Conservation (phyloP, 2,329 filamentous ascomycete genomes). For the Microcera coccophila region DNA sequence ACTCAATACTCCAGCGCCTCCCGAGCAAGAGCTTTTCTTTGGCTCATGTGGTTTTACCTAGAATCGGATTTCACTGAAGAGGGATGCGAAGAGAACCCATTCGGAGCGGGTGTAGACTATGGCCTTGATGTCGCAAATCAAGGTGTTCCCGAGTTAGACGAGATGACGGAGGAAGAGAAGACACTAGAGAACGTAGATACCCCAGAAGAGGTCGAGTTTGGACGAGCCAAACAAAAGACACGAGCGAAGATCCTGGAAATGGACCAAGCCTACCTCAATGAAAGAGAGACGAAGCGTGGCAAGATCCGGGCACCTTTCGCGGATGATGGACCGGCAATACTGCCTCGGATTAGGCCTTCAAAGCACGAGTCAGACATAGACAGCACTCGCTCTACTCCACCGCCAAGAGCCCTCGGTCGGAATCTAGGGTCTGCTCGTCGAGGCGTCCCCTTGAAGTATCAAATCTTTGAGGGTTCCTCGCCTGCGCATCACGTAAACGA, state of each 20-base stretch:
- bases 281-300: constrained; percentile 57
- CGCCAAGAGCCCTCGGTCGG: constrained; percentile 32
- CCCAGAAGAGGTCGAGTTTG: constrained; percentile 64
- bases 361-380: constrained; percentile 54
- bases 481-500: constrained; percentile 54
- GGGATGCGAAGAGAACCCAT: constrained; percentile 85
- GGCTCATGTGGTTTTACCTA: constrained; percentile 99
- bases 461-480: constrained; percentile 58
- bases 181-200: constrained; percentile 71
- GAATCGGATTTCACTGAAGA: constrained; percentile 92
- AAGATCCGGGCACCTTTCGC: constrained; percentile 38
- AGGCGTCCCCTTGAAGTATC: constrained; percentile 53
- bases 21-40: constrained; percentile 83
- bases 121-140: constrained; percentile 62
- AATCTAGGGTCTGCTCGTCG: constrained; percentile 33
- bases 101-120: constrained; percentile 69
- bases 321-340: constrained; percentile 54
- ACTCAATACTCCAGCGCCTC: constrained; percentile 76
- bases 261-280: constrained; percentile 65
- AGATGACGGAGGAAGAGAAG: constrained; percentile 63
- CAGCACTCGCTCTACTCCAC: constrained; percentile 43
- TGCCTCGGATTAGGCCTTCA: constrained; percentile 60
- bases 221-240: constrained; percentile 68
- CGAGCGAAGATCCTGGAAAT: constrained; percentile 70
- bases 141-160: constrained; percentile 63